These are phyloP conservation scores for Fusarium graminum DNA, from an alignment of 2,329 filamentous ascomycete species.

Conservation along the genomic window DNA sequence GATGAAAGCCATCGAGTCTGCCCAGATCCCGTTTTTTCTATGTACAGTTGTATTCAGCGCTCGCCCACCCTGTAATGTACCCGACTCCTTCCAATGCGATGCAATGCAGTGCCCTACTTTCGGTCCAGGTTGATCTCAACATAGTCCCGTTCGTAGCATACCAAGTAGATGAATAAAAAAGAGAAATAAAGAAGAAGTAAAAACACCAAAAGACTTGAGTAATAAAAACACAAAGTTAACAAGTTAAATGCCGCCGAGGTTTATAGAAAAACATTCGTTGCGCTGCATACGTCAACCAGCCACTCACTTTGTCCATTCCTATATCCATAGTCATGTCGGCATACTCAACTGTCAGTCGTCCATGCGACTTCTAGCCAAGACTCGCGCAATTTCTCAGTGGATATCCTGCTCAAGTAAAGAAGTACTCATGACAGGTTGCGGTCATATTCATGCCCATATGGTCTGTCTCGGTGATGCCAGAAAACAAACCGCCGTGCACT, in stretches of 20 bases:
- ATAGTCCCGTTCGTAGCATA: constrained; percentile 35
- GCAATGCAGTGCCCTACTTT: constrained; percentile 41
- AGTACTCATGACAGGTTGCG: background rate
- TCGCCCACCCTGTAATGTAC: constrained; percentile 44
- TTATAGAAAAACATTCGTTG: constrained; percentile 23
- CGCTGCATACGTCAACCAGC: constrained; percentile 23
- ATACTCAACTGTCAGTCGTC: constrained; percentile 3
- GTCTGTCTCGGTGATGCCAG: background rate
- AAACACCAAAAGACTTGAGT: background rate
- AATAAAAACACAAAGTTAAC: constrained; percentile 27
- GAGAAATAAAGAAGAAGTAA: constrained; percentile 14
- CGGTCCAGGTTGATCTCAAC: constrained; percentile 37
- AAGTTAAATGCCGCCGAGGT: constrained; percentile 42
- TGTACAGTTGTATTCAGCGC: constrained; percentile 49
- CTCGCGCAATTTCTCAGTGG: background rate
- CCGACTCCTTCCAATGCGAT: constrained; percentile 50
- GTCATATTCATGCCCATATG: background rate
- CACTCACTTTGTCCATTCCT: constrained; percentile 26
- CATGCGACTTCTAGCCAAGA: background rate
- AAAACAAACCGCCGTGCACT: background rate
- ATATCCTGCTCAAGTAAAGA: background rate
- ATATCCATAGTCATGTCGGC: constrained; percentile 33
- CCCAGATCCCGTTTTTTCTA: constrained; percentile 46
- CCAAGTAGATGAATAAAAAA: constrained; percentile 15
- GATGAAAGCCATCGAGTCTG: constrained; percentile 30